Evolutionary conservation across 352 stramenopile genomes (phyloP).

Genomic region (Ophiocytium majus): DNA sequence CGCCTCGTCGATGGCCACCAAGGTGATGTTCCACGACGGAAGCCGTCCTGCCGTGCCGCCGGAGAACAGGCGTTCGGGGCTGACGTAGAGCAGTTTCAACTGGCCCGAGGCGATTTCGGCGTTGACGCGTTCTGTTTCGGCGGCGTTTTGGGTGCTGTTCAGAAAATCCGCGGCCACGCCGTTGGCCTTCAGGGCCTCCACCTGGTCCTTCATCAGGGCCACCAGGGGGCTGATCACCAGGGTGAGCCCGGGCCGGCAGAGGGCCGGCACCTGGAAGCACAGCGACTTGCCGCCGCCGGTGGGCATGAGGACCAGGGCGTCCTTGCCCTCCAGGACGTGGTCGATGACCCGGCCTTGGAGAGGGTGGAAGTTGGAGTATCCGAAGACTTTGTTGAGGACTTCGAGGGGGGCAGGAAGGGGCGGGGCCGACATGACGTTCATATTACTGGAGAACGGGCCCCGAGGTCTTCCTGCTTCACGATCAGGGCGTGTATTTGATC

Average conservation of each 20-base stretch:
- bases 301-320: too few species aligned
- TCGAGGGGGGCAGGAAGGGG: too few species aligned
- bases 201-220: conserved; percentile 74
- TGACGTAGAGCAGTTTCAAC: conserved; percentile 97
- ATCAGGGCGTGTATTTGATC: too few species aligned
- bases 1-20: conserved; percentile 69
- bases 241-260: conserved; percentile 73
- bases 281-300: conserved; percentile 97
- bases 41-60: too few species aligned
- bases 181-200: conserved; percentile 27
- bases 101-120: conserved; percentile 30
- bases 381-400: too few species aligned
- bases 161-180: conserved; percentile 33
- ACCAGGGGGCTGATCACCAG: conserved; percentile 87
- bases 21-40: too few species aligned
- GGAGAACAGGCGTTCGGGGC: conserved; percentile 95
- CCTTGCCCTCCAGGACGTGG: too few species aligned
- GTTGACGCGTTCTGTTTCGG: conserved; percentile 31
- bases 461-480: too few species aligned
- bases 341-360: too few species aligned
- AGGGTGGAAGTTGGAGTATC: too few species aligned
- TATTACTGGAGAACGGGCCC: too few species aligned
- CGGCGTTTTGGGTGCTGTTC: conserved; percentile 35
- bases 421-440: too few species aligned
- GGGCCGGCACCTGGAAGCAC: conserved; percentile 90